Conservation (phyloP, 2,329 filamentous ascomycete species). For the Truncatella angustata region DNA sequence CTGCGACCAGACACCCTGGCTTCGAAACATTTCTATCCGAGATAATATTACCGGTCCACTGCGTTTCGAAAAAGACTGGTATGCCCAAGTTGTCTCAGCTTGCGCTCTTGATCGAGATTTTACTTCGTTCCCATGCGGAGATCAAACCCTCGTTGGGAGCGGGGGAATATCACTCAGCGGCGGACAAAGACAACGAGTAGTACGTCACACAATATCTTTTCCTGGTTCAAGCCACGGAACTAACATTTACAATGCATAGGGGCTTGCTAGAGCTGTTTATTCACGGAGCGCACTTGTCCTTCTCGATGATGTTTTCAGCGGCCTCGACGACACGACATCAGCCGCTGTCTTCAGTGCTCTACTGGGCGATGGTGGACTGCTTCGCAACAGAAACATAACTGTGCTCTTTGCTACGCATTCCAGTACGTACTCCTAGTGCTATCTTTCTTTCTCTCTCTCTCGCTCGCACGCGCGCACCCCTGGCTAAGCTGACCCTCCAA, state of each 20-base stretch:
- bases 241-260: constrained; percentile 18
- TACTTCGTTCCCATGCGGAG: neutral
- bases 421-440: too few species aligned
- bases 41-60: constrained; percentile 21
- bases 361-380: constrained; percentile 26
- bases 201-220: neutral
- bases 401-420: constrained; percentile 16
- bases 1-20: constrained; percentile 25
- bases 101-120: constrained; percentile 12
- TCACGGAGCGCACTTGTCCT: constrained; percentile 25
- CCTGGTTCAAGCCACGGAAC: neutral
- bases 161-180: constrained; percentile 1
- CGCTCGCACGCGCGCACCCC: too few species aligned
- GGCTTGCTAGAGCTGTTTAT: constrained; percentile 35
- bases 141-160: constrained; percentile 1
- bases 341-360: constrained; percentile 26
- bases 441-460: too few species aligned
- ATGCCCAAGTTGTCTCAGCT: constrained; percentile 11
- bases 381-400: constrained; percentile 25
- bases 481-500: too few species aligned
- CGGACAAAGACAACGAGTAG: constrained; percentile 6
- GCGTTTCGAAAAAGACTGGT: constrained; percentile 17
- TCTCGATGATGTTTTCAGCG: constrained; percentile 36
- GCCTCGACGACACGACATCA: constrained; percentile 33
- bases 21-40: constrained; percentile 20